These are phyloP conservation scores for Cytospora leucostoma DNA, from an alignment of 2,329 filamentous ascomycete genomes.

Conservation along the genomic window DNA sequence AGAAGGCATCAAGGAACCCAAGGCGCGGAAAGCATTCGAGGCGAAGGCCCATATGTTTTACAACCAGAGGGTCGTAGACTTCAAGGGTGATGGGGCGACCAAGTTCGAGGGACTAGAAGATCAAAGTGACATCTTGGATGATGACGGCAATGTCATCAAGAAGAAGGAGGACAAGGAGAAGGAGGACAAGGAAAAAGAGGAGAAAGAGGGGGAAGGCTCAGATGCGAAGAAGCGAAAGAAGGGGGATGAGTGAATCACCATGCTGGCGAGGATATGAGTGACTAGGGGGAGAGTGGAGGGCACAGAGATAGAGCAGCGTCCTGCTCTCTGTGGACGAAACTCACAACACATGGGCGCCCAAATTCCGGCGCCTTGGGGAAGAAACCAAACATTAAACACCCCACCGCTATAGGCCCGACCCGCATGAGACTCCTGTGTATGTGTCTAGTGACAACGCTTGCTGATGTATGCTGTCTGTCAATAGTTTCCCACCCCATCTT, in stretches of 20 bases:
- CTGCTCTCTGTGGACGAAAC: neutral
- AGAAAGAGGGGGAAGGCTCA: neutral
- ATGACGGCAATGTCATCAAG: constrained; percentile 30
- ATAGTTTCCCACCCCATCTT: neutral
- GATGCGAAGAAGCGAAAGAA: neutral
- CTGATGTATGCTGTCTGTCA: neutral
- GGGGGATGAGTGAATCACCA: neutral
- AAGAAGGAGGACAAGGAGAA: constrained; percentile 17
- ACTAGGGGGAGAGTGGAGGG: neutral
- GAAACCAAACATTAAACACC: too few species aligned
- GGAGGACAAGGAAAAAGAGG: neutral
- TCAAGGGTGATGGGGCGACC: constrained; percentile 68
- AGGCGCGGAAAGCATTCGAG: constrained; percentile 65
- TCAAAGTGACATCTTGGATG: constrained; percentile 36
- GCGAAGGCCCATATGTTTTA: constrained; percentile 82
- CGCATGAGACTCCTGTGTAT: neutral
- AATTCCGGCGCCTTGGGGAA: too few species aligned
- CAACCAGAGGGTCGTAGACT: constrained; percentile 70
- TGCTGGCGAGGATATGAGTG: neutral
- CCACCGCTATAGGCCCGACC: too few species aligned
- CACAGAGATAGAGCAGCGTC: neutral
- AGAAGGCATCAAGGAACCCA: constrained; percentile 57
- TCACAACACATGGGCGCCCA: too few species aligned
- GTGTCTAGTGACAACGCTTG: neutral
- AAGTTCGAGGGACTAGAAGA: constrained; percentile 73